These are phyloP conservation scores for Candida manassasensis DNA, from an alignment of 805 yeast genomes.

Conservation along the genomic window DNA sequence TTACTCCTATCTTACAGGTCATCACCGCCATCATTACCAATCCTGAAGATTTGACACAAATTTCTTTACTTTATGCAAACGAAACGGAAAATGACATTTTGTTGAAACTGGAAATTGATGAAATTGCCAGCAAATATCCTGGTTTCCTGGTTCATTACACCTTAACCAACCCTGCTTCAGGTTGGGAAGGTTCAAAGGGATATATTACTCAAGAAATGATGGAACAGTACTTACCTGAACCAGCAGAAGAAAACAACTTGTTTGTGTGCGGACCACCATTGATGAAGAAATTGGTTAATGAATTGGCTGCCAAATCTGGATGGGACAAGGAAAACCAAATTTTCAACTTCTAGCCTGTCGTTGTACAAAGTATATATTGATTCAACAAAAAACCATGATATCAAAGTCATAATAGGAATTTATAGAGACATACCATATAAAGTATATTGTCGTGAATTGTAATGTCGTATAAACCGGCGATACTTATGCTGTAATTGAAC, in stretches of 20 bases:
- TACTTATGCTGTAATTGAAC: too few species aligned
- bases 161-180: constrained; percentile 39
- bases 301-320: constrained; percentile 54
- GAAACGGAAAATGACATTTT: constrained; percentile 75
- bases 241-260: constrained; percentile 47
- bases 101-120: constrained; percentile 68
- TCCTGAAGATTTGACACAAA: constrained; percentile 58
- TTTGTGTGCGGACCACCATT: constrained; percentile 73
- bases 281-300: constrained; percentile 52
- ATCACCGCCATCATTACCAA: constrained; percentile 65
- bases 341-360: constrained; percentile 1
- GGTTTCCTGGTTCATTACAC: constrained; percentile 58
- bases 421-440: neutral
- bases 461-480: too few species aligned
- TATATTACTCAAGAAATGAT: constrained; percentile 56
- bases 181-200: constrained; percentile 60
- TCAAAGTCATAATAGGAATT: neutral
- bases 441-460: neutral
- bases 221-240: constrained; percentile 47
- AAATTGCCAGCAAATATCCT: constrained; percentile 59
- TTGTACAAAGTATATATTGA: too few species aligned
- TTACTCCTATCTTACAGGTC: constrained; percentile 85
- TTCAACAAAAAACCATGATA: neutral
- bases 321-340: constrained; percentile 41
- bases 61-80: constrained; percentile 65